Evolutionary conservation across 139 green algal species (phyloP).

Genomic region (Picochlorum sp.): DNA sequence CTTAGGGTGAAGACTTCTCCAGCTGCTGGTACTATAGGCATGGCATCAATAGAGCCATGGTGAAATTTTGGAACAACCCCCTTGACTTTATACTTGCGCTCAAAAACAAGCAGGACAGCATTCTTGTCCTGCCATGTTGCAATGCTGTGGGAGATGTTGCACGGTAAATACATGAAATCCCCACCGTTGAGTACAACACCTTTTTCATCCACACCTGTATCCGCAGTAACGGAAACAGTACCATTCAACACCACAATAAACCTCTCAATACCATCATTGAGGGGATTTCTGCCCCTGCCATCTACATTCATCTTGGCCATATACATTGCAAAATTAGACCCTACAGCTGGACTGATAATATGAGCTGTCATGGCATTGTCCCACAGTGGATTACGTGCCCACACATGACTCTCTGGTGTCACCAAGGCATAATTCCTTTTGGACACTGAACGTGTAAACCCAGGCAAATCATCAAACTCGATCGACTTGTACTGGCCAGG

Average conservation of each 20-base stretch:
- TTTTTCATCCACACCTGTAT: conserved; percentile 1
- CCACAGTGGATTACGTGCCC: conserved; percentile 23
- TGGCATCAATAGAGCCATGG: conserved; percentile 48
- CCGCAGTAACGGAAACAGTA: conserved; percentile 15
- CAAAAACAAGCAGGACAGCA: conserved; percentile 64
- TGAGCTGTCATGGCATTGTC: conserved; percentile 50
- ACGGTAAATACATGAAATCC: conserved; percentile 70
- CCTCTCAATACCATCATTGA: conserved; percentile 42
- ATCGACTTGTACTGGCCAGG: conserved; percentile 17
- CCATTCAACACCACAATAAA: conserved; percentile 79
- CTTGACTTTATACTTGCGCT: conserved; percentile 45
- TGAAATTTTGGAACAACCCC: conserved; percentile 30
- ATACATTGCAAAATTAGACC: conserved; percentile 85
- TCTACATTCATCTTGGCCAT: conserved; percentile 54
- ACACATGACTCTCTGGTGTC: conserved; percentile 78
- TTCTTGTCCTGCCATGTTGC: conserved; percentile 8
- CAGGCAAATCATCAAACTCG: conserved; percentile 62
- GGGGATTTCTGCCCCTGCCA: conserved; percentile 8
- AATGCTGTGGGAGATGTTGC: conserved; percentile 13
- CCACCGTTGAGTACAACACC: conserved; percentile 40
- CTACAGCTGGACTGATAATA: conserved; percentile 65
- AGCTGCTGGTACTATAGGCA: conserved; percentile 43
- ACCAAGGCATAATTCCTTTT: conserved; percentile 77
- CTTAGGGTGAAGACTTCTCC: conserved; percentile 83
- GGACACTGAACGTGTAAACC: conserved; percentile 79